Percentiles rank a stretch among this genome's conserved stretches.
Conservation (phyloP, 169 alveolate species). For the Babesia caballi region DNA sequence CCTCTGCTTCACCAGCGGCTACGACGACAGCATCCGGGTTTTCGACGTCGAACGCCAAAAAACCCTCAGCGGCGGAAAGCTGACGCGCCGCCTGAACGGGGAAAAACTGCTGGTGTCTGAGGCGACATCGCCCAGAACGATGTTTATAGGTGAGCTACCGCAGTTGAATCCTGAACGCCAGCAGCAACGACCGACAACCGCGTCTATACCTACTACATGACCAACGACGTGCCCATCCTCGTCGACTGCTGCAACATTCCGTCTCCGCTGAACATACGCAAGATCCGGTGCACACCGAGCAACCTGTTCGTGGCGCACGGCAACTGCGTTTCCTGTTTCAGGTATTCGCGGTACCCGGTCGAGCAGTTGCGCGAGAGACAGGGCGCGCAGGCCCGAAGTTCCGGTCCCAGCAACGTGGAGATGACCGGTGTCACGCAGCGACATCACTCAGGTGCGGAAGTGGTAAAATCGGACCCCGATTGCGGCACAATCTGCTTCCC, state of each 20-base stretch:
- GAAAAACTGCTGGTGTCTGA: constrained; percentile 68
- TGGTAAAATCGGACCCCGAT: too few relatives aligned
- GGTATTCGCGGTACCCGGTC: constrained; percentile 10
- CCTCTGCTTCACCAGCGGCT: constrained; percentile 70
- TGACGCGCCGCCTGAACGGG: constrained; percentile 69
- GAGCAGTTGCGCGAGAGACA: neutral
- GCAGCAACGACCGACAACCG: constrained; percentile 44
- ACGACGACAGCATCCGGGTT: constrained; percentile 71
- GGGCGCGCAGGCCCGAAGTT: neutral
- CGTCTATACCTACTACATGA: constrained; percentile 49
- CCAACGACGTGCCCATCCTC: constrained; percentile 42
- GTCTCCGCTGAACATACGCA: constrained; percentile 45
- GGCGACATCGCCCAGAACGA: constrained; percentile 1
- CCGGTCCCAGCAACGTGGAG: neutral
- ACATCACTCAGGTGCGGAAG: too few relatives aligned
- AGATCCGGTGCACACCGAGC: constrained; percentile 19
- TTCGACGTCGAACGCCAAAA: constrained; percentile 40
- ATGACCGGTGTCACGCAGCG: constrained; percentile 26
- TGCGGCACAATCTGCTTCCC: constrained; percentile 28
- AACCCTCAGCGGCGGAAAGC: constrained; percentile 74
- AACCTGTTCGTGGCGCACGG: constrained; percentile 61
- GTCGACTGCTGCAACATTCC: constrained; percentile 29
- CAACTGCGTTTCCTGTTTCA: constrained; percentile 51
- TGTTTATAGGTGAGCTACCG: constrained; percentile 9
- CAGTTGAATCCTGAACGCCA: neutral